Evolutionary conservation across 2,329 filamentous ascomycete genomes (phyloP).

Genomic region (Microsporum ferrugineum): DNA sequence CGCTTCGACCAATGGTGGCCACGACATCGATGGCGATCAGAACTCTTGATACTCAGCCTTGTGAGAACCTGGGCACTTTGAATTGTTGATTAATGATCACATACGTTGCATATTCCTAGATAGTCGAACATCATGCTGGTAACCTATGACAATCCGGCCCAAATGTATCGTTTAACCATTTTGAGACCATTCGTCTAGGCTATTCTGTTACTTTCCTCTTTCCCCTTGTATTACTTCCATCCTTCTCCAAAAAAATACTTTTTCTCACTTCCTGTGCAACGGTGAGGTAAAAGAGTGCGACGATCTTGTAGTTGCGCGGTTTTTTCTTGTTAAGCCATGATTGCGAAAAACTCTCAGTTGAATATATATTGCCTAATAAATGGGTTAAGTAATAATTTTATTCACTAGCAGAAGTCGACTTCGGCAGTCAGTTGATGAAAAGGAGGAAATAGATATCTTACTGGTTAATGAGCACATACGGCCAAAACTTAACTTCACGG

Average conservation of each 20-base stretch:
- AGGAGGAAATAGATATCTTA: background rate
- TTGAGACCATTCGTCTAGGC: background rate
- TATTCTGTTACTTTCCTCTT: background rate
- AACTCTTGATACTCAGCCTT: conserved; percentile 1
- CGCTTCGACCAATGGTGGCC: background rate
- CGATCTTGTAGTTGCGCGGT: background rate
- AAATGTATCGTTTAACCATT: background rate
- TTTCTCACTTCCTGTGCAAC: background rate
- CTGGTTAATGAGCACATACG: background rate
- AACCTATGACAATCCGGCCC: background rate
- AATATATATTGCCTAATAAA: background rate
- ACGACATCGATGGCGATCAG: background rate
- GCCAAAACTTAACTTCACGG: background rate
- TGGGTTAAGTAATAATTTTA: background rate
- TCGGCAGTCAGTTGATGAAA: background rate
- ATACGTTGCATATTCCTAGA: background rate
- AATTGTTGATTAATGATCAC: conserved; percentile 4
- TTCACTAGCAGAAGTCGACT: background rate
- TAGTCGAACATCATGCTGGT: background rate
- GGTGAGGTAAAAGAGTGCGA: background rate
- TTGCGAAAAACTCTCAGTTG: background rate
- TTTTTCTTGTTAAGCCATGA: background rate
- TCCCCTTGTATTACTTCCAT: background rate
- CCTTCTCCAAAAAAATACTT: background rate
- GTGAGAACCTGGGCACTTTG: background rate